Percentiles rank a stretch among this genome's conserved stretches.
Conservation (phyloP, 805 yeast species). For the Wickerhamomyces silvicola region DNA sequence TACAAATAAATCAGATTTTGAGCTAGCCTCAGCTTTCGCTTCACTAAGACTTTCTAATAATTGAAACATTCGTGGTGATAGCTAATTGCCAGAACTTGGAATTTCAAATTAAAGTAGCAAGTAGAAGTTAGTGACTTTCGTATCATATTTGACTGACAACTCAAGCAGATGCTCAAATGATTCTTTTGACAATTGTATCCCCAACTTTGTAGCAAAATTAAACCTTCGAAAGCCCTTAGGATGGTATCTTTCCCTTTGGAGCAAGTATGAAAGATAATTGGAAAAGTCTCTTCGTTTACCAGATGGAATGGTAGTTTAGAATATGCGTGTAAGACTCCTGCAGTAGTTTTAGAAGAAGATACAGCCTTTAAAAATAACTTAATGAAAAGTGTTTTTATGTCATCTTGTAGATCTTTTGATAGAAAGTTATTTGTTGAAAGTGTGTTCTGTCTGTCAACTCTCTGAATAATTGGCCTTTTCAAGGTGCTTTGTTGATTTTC, state of each 20-base stretch:
- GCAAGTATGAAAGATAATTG: slow-evolving; percentile 11
- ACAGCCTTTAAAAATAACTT: slow-evolving; percentile 10
- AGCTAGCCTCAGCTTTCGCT: too few species aligned
- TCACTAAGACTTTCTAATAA: too few species aligned
- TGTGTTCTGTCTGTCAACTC: slow-evolving; percentile 12
- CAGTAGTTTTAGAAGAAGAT: slow-evolving; percentile 8
- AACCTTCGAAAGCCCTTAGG: slow-evolving; percentile 7
- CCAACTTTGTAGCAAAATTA: slow-evolving; percentile 2
- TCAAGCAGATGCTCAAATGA: slow-evolving; percentile 3
- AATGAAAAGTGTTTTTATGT: slow-evolving; percentile 5
- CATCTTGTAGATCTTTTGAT: not conserved
- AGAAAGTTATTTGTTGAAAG: not conserved
- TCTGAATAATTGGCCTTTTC: too few species aligned
- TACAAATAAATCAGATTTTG: too few species aligned
- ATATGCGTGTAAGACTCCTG: slow-evolving; percentile 15
- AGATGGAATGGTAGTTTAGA: slow-evolving; percentile 3
- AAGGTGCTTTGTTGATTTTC: too few species aligned
- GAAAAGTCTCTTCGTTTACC: slow-evolving; percentile 4
- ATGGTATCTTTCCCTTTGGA: slow-evolving; percentile 11
- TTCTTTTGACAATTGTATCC: not conserved
- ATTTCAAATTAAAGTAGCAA: too few species aligned
- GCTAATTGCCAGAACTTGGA: too few species aligned
- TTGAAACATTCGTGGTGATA: too few species aligned
- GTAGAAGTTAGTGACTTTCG: too few species aligned
- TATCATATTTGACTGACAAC: too few species aligned